Evolutionary conservation across 331 rosid genomes (phyloP), one percentile per base, ranked within the genome.

Genomic region (Saraca asoca): DNA sequence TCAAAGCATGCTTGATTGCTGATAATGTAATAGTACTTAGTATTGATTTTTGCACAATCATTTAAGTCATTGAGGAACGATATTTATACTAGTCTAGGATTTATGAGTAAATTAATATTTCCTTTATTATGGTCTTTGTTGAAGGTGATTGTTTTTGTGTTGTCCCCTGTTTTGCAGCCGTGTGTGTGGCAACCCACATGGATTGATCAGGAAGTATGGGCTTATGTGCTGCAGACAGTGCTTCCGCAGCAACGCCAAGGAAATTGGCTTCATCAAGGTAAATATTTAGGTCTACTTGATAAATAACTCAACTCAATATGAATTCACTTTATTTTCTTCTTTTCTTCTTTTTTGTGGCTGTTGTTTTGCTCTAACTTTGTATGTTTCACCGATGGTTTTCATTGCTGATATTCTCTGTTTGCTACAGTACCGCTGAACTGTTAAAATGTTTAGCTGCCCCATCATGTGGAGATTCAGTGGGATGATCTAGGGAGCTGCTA

Each of bases 141-240:
- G n/a, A 70, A 33, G 10, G 5, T 73, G 44, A 9, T 29, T 7
- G 41, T 42, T 51, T 17, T 24, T 61, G 4, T 61, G 11, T 29
- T 50, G 29, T 38, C 14, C 16, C 7, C 11, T 64, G 50, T 19
- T 79, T 16, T 58, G 44, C 80, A 89, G 98, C 59, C 98, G 87
- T 7, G 94, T 92, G 74, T 89, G 98, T 45, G 96, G 96, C 31
- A 87, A 92, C 53, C 88, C 96, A 4, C 98, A 92, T 70, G 96
- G 94, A 5, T 75, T 92, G 83, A 89, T 92, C 71, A 72, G 96
- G 82, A 92, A 92, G 85, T 89, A 87, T 0, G 95, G 94, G 0
- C 88, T 92, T 17, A 92, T 83, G 89, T 89, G 98, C 15, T 92
- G 98, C 90, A 89, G 95, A 81, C 95, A 89, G 73, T 92, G 98